Evolutionary conservation across 768 basidiomycete species (phyloP).

Genomic region (Obba rivulosa): DNA sequence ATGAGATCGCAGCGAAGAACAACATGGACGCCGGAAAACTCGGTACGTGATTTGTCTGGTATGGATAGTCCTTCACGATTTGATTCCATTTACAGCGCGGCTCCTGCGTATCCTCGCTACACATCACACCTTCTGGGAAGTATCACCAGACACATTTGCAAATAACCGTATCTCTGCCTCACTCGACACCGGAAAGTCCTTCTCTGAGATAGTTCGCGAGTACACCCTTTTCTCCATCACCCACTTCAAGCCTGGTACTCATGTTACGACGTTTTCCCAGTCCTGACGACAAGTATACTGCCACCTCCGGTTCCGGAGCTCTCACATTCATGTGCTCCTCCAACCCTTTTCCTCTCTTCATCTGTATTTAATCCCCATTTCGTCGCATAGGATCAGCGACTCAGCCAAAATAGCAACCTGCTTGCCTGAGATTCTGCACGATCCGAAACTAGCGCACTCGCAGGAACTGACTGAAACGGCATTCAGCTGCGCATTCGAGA

Average conservation of each 20-base stretch:
- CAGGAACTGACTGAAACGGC: not conserved
- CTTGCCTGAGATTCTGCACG: slow-evolving; percentile 47
- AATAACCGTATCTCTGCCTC: slow-evolving; percentile 63
- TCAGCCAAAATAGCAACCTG: slow-evolving; percentile 68
- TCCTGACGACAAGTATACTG: slow-evolving; percentile 58
- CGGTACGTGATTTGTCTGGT: too few relatives aligned
- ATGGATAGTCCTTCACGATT: too few relatives aligned
- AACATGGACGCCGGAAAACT: too few relatives aligned
- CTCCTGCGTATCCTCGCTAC: slow-evolving; percentile 70
- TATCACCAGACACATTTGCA: slow-evolving; percentile 64
- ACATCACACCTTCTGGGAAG: slow-evolving; percentile 67
- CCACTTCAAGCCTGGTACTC: not conserved
- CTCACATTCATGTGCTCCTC: slow-evolving; percentile 62
- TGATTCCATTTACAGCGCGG: slow-evolving; percentile 41
- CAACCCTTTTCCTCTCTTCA: not conserved
- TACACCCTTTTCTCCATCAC: slow-evolving; percentile 27
- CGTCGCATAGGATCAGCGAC: slow-evolving; percentile 57
- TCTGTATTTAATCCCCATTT: not conserved
- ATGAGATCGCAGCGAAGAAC: too few relatives aligned
- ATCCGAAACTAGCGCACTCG: not conserved
- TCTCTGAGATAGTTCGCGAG: slow-evolving; percentile 35
- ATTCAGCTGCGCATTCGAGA: slow-evolving; percentile 4
- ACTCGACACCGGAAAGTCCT: slow-evolving; percentile 59
- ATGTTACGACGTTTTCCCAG: slow-evolving; percentile 25
- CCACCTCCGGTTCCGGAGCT: slow-evolving; percentile 58